Percentiles rank a stretch among this genome's conserved stretches.
Conservation (phyloP, 306 rosid species). For the Abrus pulchellus region DNA sequence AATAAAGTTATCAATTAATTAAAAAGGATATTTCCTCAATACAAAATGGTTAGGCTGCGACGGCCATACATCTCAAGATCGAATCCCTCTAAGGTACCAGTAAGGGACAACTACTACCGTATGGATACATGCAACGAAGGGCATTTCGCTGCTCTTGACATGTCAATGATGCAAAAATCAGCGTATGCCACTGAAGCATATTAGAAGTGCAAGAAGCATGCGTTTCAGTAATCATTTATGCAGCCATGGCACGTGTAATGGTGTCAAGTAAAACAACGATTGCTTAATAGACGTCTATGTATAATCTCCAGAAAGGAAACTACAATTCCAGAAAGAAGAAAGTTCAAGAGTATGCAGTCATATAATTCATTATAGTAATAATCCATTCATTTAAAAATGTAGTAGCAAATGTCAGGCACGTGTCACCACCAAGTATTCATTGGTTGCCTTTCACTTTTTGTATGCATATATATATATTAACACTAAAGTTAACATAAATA, state of each 20-base stretch:
- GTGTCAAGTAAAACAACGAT: neutral
- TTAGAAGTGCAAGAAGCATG: neutral
- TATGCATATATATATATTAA: conserved; percentile 45
- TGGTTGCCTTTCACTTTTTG: conserved; percentile 43
- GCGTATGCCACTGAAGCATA: neutral
- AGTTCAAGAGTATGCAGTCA: conserved; percentile 20
- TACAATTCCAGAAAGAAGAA: neutral
- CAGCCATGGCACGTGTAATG: neutral
- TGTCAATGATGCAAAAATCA: too few relatives aligned
- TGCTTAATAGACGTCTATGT: neutral
- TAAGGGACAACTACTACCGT: too few relatives aligned
- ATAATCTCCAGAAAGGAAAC: conserved; percentile 14
- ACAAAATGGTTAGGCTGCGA: too few relatives aligned
- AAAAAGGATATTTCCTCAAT: too few relatives aligned
- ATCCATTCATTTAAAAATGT: conserved; percentile 38
- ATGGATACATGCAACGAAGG: too few relatives aligned
- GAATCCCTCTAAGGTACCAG: too few relatives aligned
- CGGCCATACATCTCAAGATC: too few relatives aligned
- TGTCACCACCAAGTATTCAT: conserved; percentile 51
- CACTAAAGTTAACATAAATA: conserved; percentile 48
- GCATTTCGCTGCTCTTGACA: too few relatives aligned
- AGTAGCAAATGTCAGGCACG: conserved; percentile 41
- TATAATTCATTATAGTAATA: conserved; percentile 29
- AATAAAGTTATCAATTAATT: too few relatives aligned
- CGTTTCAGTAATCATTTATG: neutral